These are phyloP conservation scores for Gastrolobium bilobum DNA, from an alignment of 306 rosid species.

Conservation along the genomic window DNA sequence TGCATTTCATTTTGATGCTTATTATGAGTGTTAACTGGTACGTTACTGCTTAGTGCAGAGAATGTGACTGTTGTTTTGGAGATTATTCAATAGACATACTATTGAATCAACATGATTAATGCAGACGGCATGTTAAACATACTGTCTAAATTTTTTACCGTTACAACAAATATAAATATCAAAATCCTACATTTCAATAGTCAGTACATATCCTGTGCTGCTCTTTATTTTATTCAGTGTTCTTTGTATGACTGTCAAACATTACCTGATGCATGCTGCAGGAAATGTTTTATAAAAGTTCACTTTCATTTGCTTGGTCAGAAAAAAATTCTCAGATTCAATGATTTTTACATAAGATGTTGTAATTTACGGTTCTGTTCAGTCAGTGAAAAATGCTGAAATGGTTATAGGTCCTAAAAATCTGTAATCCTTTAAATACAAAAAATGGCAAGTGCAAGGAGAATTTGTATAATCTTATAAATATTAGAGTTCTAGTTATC, in stretches of 20 bases:
- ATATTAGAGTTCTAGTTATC: too few relatives aligned
- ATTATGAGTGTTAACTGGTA: slow-evolving; percentile 24
- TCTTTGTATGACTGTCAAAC: neutral
- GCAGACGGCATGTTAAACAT: neutral
- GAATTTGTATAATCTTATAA: too few relatives aligned
- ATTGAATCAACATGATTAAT: slow-evolving; percentile 9
- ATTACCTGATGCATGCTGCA: too few relatives aligned
- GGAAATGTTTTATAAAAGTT: too few relatives aligned
- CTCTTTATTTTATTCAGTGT: slow-evolving; percentile 9
- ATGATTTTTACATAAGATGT: too few relatives aligned
- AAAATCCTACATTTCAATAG: neutral
- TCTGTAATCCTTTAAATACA: too few relatives aligned
- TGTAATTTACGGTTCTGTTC: too few relatives aligned
- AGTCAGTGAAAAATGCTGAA: too few relatives aligned
- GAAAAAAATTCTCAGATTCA: too few relatives aligned
- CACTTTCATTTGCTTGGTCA: too few relatives aligned
- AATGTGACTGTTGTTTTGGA: slow-evolving; percentile 23
- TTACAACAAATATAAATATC: slow-evolving; percentile 8
- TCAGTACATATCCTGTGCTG: neutral
- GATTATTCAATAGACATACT: neutral
- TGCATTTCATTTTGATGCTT: slow-evolving; percentile 26
- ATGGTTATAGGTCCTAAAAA: too few relatives aligned
- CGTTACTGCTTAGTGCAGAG: slow-evolving; percentile 6
- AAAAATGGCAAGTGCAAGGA: too few relatives aligned
- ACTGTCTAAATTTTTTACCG: neutral